Evolutionary conservation across 768 basidiomycete genomes (phyloP).

Genomic region (Amanita molliuscula): DNA sequence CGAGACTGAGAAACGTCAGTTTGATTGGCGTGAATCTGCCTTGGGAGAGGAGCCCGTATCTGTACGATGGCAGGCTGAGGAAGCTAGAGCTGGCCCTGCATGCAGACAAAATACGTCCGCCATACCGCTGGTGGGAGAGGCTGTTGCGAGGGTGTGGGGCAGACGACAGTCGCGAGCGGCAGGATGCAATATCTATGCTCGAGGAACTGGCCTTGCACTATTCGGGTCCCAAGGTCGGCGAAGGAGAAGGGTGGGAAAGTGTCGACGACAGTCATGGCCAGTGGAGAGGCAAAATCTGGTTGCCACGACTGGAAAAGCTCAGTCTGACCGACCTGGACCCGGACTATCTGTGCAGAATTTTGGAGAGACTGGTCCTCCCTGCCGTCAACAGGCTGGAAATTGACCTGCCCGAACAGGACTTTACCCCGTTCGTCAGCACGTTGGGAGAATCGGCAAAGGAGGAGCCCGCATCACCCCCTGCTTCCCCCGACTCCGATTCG

Average conservation of each 20-base stretch:
- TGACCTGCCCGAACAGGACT: conserved; percentile 47
- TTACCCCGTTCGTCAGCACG: conserved; percentile 33
- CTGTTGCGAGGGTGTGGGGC: conserved; percentile 35
- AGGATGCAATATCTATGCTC: conserved; percentile 22
- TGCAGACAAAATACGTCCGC: conserved; percentile 45
- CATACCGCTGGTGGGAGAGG: conserved; percentile 41
- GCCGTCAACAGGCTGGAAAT: conserved; percentile 32
- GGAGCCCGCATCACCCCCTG: not conserved
- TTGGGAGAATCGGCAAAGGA: conserved; percentile 15
- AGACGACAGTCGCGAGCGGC: not conserved
- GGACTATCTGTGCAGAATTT: conserved; percentile 36
- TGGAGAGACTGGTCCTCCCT: conserved; percentile 38
- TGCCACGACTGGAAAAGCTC: conserved; percentile 33
- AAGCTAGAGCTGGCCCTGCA: conserved; percentile 52
- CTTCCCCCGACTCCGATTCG: not conserved
- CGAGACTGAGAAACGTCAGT: conserved; percentile 42
- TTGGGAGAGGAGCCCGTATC: conserved; percentile 41
- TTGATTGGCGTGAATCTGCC: conserved; percentile 59
- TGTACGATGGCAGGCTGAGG: conserved; percentile 28
- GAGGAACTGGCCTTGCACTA: conserved; percentile 41
- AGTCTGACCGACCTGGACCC: conserved; percentile 46
- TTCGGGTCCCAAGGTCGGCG: conserved; percentile 37
- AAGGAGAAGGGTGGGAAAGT: conserved; percentile 27
- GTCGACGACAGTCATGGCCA: conserved; percentile 13
- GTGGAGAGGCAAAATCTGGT: conserved; percentile 14